These are phyloP conservation scores for Xylaria sp. DNA, from an alignment of 2,329 filamentous ascomycete genomes.

Conservation along the genomic window DNA sequence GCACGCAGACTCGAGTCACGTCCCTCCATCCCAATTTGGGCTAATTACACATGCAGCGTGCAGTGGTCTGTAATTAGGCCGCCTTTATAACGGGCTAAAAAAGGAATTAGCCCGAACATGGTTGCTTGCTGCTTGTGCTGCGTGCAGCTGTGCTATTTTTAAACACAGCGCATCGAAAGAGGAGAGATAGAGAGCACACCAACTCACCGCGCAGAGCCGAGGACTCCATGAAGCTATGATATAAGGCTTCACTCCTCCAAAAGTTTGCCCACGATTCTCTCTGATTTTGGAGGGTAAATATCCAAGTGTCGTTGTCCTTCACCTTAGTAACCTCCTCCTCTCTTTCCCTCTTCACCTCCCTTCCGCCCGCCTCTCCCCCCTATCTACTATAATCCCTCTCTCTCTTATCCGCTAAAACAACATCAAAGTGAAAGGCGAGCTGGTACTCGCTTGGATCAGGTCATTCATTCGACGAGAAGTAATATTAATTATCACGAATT, in stretches of 20 bases:
- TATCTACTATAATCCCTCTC: slow-evolving; percentile 38
- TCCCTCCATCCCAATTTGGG: slow-evolving; percentile 37
- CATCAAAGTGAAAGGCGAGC: slow-evolving; percentile 58
- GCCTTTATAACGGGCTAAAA: slow-evolving; percentile 44
- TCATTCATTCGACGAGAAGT: slow-evolving; percentile 55
- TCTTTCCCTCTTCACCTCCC: slow-evolving; percentile 42
- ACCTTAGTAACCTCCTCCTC: slow-evolving; percentile 45
- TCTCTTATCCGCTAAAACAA: slow-evolving; percentile 40
- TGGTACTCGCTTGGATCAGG: slow-evolving; percentile 63
- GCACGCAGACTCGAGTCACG: slow-evolving; percentile 45
- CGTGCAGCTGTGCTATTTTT: slow-evolving; percentile 44
- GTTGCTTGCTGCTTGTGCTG: slow-evolving; percentile 24
- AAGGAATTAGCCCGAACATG: slow-evolving; percentile 49
- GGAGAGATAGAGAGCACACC: no score
- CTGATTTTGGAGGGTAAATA: slow-evolving; percentile 49
- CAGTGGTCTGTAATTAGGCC: slow-evolving; percentile 44
- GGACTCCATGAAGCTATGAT: slow-evolving; percentile 54
- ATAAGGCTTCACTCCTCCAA: slow-evolving; percentile 63
- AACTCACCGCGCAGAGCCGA: slow-evolving; percentile 46
- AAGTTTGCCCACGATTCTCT: slow-evolving; percentile 48
- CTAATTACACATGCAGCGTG: slow-evolving; percentile 43
- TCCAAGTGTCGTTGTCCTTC: slow-evolving; percentile 59
- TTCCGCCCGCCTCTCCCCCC: slow-evolving; percentile 44
- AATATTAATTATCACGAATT: slow-evolving; percentile 48
- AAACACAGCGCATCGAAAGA: slow-evolving; percentile 46